Evolutionary conservation across 2,329 filamentous ascomycete species (phyloP), one percentile per base, ranked within the genome.

Genomic region (Cordyceps farinosa): DNA sequence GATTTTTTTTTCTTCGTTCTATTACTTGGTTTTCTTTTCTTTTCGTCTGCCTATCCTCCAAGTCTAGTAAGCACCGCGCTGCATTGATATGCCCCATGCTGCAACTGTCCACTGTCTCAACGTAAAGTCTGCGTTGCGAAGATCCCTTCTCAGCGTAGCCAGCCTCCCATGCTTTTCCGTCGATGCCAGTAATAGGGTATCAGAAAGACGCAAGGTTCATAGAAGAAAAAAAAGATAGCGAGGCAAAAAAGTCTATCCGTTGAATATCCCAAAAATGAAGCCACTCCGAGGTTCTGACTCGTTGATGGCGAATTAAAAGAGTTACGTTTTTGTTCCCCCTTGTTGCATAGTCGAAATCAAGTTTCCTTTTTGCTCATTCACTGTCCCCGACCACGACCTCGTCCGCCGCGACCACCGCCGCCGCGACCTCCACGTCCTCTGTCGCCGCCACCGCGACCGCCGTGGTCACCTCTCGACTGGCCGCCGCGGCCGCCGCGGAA

Each of bases 401-500:
- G 73, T 9, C 77, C 78, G 57, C 78, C 71, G 34, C 75, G 76
- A 7, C 58, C 78, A 61, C 78, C 71, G 32, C 78, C 71, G 32
- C 75, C 76, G 40, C 76, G 68, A 30, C 82, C 79, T 59, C 78
- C 77, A 30, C 80, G 79, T 29, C 86, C 81, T 45, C 83, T 79
- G 17, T 84, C 82, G 34, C 82, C 80, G 51, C 85, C 84, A 36
- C 84, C 81, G 27, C 84, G 77, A 55, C 83, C 79, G 51, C 81
- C 80, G 67, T 88, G 82, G 44, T 87, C 85, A 61, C 84, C 85
- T 70, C 85, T 80, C 71, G 84, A 77, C 61, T 80, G 78, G 17
- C 85, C 83, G 17, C 85, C 82, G 45, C 87, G 82, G 47, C 89
- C 87, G 54, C 90, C 87, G 63, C 88, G 83, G 71, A 88, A 90